Evolutionary conservation across 2,329 filamentous ascomycete species (phyloP), one percentile per base, ranked within the genome.

Genomic region (Pseudogymnoascus sp.): DNA sequence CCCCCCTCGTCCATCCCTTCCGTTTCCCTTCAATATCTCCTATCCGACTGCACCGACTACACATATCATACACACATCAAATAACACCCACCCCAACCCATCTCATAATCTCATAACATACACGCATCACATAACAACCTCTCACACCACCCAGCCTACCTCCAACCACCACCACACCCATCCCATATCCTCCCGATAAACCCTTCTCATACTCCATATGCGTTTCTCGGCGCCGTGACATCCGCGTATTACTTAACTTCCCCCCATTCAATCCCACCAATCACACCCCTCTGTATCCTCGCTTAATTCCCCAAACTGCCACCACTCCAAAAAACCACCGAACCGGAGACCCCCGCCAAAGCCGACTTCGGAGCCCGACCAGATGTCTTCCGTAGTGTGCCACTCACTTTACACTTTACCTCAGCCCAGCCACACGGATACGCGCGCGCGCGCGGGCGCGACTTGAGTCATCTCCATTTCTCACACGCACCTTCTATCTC

Each of bases 391-490:
- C 18, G 18, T 18, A 18, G 18, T 18, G 18, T 18, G 18, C 18
- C 18, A 18, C 2, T n/a, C n/a, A n/a, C n/a, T n/a, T n/a, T n/a
- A n/a, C n/a, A n/a, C 18, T 18, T 18, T 18, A 18, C 18, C 1
- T 1, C 35, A 15, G 13, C 2, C 18, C 39, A 27, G 21, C 39
- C 18, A 48, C 18, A 27, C 42, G 15, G 12, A 37, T 13, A 37
- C 12, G 42, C 42, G 42, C 42, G 42, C 13, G 25, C 18, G 25
- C 8, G 13, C 42, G 13, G 42, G 13, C 42, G 5, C 29, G 13
- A 6, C 42, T 31, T 52, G 42, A 52, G 42, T 52, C 42, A 52
- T 52, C 42, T 52, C 42, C 42, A 52, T 52, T 52, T 52, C 42
- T 52, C 42, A 45, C 18, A 36, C 10, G 12, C 33, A 12, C 4